Evolutionary conservation across 2,329 filamentous ascomycete genomes (phyloP), one percentile per base, ranked within the genome.

Genomic region (Malbranchea zuffiana): DNA sequence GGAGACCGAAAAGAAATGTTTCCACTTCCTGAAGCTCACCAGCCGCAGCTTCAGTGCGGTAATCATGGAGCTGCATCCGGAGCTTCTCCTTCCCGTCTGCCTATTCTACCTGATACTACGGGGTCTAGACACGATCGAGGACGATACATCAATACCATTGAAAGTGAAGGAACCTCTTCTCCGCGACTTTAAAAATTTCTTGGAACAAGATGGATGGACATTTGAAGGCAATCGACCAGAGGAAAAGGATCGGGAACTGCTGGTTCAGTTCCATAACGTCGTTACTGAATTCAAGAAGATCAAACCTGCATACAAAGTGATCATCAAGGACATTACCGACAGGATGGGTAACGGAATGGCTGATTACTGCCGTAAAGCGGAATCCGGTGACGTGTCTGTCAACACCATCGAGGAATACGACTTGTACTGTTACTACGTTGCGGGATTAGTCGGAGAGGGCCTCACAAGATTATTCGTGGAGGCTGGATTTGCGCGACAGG

Each of bases 311-410:
- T 96, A 98, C 65, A 75, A 73, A 59, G 74, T 70, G 5, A 87
- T 96, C 55, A 90, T 98, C 62, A 80, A 80, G 62, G 88, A 96
- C 51, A 94, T 96, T 55, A 85, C 86, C 20, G 68, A 78, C 54
- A 82, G 85, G 65, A 98, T 98, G 90, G 88, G 87, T 46, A 87
- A 96, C 54, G 90, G 90, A 49, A 98, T 98, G 90, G 90, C 90
- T 18, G 88, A 98, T 63, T 98, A 93, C 58, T 82, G 75, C 26
- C 70, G 82, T 48, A 90, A 92, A 51, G 79, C 83, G 10, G 83
- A 90, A 50, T 73, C 82, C 61, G 84, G 86, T 18, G 67, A 74
- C 47, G 76, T 85, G 42, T 85, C 85, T 32, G 80, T 96, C 41
- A 72, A 85, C 54, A 88, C 82, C 0, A 65, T 93, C 49, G 72